Evolutionary conservation across 257 asterid genomes (phyloP), one percentile per base, ranked within the genome.

Genomic region (Striga asiatica): DNA sequence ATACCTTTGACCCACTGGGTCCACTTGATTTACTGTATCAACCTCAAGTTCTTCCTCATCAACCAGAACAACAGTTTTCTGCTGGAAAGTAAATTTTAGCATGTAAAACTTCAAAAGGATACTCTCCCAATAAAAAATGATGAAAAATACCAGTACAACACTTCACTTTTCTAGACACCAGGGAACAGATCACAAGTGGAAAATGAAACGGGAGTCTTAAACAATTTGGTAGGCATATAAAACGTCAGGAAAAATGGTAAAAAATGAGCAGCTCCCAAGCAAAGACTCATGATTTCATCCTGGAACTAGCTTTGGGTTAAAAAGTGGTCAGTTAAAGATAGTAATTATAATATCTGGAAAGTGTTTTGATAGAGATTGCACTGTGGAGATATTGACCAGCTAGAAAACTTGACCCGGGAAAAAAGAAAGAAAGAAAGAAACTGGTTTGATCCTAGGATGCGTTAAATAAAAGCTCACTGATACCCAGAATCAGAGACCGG

Each of bases 21-120:
- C 82, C 43, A 50, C 69, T 52, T 51, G 67, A 16, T 55, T 47
- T 48, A 50, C 38, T 31, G 21, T 63, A 37, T 72, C 83, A 56
- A 56, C 76, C 66, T 80, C 95, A 55, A 57, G 73, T 50, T 89
- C 96, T 70, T 79, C 96, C 78, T 80, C 95, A 60, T 88, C 97
- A 31, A 78, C 72, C 54, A 92, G 70, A 65, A 92, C 94, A 74
- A 81, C 83, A 67, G 81, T 59, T 62, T 69, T 74, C 65, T 64
- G 76, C 82, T 78, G 79, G 64, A 67, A 73, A 61, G 46, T 24
- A 55, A 37, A 62, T 43, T 46, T 68, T 60, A 52, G 37, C 20
- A 23, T 48, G 62, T 67, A 10, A 37, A 42, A 27, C 11, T 56
- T 38, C 39, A 47, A 22, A 63, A 19, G 8, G 25, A 22, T 25